Base-by-base conservation (phyloP, 225 moss, liverwort and hornwort genomes). In the Sphagnum contortum region DNA sequence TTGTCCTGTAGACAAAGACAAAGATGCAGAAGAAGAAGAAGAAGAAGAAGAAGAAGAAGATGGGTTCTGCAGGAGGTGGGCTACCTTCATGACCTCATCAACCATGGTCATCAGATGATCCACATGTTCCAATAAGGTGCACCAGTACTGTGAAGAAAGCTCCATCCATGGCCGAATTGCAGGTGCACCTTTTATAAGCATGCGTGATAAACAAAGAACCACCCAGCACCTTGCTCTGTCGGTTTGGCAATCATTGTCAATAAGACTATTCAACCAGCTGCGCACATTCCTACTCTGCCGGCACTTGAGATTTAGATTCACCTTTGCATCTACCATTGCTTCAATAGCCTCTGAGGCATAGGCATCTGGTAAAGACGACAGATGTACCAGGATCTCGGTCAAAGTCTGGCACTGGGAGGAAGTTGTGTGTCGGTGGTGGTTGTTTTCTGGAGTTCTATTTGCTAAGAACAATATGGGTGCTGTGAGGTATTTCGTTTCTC, bases 101-200 rank as follows among this genome's bases (percentile, higher is more conserved):
- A 70, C 70, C 0, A 56, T 49, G 3, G 68, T 56, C 59, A 78
- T 64, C 50, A 94, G 69, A 12, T 67, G 52, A 64, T 91, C 89
- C 68, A 87, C 65, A 60, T 91, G 89, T 76, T 94, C 91, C 64
- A 94, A 57, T 56, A 94, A 70, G 55, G 91, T 94, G 55, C 94
- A 94, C 94, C 89, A 94, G 44, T 94, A 94, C 76, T 85, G 91
- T 10, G 94, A 94, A 9, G 94, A 77, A 44, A 94, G 94, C 75
- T 94, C 91, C 55, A 94, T 71, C 91, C 83, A 85, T 2, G 94
- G 89, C 10, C 85, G 84, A 59, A 66, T 59, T 6, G 73, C 67
- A 0, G 91, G 77, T 2, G 85, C 85, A 47, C 83, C 78, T 50
- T 91, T 77, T 4, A 74, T 71, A 46, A 75, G 62, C 78, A 94